Conservation (phyloP, 257 asterid genomes). For the Anisodus acutangulus region DNA sequence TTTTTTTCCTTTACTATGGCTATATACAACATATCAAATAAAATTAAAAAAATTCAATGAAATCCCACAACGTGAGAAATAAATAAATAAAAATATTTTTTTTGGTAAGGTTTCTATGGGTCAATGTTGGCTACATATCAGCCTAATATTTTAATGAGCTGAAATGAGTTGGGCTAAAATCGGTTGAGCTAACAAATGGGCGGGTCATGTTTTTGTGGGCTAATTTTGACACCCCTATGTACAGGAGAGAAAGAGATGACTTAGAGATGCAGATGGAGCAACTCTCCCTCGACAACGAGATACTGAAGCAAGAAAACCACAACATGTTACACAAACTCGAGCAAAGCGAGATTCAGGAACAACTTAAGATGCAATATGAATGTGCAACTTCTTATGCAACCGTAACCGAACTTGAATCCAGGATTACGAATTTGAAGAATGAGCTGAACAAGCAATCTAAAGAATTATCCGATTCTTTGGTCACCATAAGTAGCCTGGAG, state of each 20-base stretch:
- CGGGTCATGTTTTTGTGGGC: too few species aligned
- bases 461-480: constrained; percentile 53
- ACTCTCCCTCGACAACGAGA: constrained; percentile 93
- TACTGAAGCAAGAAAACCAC: constrained; percentile 91
- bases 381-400: constrained; percentile 62
- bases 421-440: constrained; percentile 34
- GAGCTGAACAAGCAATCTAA: constrained; percentile 55
- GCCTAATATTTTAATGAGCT: too few species aligned
- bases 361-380: constrained; percentile 85
- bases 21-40: too few species aligned
- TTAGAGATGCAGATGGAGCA: constrained; percentile 95
- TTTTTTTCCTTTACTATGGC: too few species aligned
- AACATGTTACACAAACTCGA: constrained; percentile 73
- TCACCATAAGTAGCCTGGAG: constrained; percentile 60
- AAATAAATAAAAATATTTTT: too few species aligned
- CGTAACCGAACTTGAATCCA: constrained; percentile 14
- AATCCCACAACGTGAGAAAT: too few species aligned
- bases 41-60: too few species aligned
- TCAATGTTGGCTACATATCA: too few species aligned
- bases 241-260: constrained; percentile 77
- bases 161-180: too few species aligned
- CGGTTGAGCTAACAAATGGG: too few species aligned
- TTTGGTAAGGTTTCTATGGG: too few species aligned
- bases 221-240: constrained; percentile 31
- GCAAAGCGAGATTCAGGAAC: constrained; percentile 88